Evolutionary conservation across 106 monocot species (phyloP), one percentile per base, ranked within the genome.

Genomic region (Allium fistulosum): DNA sequence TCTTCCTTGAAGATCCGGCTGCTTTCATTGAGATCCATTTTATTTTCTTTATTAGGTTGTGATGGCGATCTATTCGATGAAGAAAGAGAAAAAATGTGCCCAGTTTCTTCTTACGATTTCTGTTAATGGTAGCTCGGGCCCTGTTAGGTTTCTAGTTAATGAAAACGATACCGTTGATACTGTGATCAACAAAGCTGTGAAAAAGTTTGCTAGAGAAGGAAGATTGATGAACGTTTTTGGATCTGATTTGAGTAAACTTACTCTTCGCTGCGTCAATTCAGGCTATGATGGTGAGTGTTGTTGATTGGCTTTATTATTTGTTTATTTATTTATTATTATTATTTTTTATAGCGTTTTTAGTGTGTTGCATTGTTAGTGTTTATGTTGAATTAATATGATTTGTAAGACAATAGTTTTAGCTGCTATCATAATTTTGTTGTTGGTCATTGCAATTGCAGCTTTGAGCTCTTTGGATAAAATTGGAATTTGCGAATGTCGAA

Each of bases 151-250:
- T 75, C 68, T 88, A 9, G 81, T 81, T 8, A 53, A 64, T 71
- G 93, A 84, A 62, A 80, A 74, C 12, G 93, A 93, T 28, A 59
- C 62, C 51, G 93, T 82, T 22, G 73, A 80, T 14, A 28, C 62
- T 10, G 87, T 94, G 51, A 79, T 94, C 46, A 60, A 65, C 5
- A 80, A 61, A 3, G 84, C 82, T 46, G 74, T 90, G 50, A 71
- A 71, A 48, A 70, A 62, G 11, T 90, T 90, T 53, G 81, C 90
- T n/a, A 67, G 80, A 10, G 82, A 94, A 72, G 87, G 90, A 11
- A 68, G 94, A 9, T 70, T 84, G n/a, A 37, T 37, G 37, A 87
- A 90, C 12, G 72, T 85, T 13, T 82, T 90, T n/a, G 90, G 94
- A 49, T 71, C 84, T 12, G 76, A 84, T 63, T 52, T 66, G 9